Evolutionary conservation across 2,329 filamentous ascomycete genomes (phyloP).

Genomic region (Stemphylium lycopersici): DNA sequence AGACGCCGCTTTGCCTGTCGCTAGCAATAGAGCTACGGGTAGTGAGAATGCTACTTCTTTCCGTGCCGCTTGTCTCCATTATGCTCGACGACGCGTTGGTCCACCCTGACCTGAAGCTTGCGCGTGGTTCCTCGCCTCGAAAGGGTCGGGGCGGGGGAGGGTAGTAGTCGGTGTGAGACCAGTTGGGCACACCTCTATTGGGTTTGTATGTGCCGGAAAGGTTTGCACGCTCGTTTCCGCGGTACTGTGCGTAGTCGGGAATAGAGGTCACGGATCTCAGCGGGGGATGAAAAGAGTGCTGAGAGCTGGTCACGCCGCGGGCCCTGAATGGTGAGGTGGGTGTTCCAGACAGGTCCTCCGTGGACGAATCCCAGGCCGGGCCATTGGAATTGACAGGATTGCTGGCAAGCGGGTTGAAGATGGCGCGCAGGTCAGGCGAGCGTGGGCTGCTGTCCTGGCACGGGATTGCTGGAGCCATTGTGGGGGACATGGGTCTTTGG

Average conservation of each 20-base stretch:
- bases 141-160: conserved; percentile 37
- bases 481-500: conserved; percentile 33
- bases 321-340: conserved; percentile 23
- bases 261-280: conserved; percentile 47
- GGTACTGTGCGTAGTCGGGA: conserved; percentile 43
- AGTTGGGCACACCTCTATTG: conserved; percentile 45
- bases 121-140: conserved; percentile 54
- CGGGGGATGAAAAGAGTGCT: conserved; percentile 32
- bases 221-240: conserved; percentile 36
- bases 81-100: conserved; percentile 65
- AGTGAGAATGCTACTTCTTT: conserved; percentile 81
- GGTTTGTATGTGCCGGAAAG: conserved; percentile 46
- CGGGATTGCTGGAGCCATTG: conserved; percentile 29
- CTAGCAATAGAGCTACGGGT: conserved; percentile 74
- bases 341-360: conserved; percentile 29
- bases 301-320: conserved; percentile 45
- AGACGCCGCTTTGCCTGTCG: conserved; percentile 55
- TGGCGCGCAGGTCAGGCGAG: conserved; percentile 39
- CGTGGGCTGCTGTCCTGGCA: conserved; percentile 34
- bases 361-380: conserved; percentile 31
- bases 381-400: conserved; percentile 39
- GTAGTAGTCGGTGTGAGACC: conserved; percentile 44
- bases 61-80: conserved; percentile 68
- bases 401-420: conserved; percentile 45
- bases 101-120: conserved; percentile 65